A percentile compares a stretch with the other conserved stretches of the same genome.
phyloP scores from a whole-genome alignment of 495 filamentous ascomycete genomes.

The Daldinia concentrica region DNA sequence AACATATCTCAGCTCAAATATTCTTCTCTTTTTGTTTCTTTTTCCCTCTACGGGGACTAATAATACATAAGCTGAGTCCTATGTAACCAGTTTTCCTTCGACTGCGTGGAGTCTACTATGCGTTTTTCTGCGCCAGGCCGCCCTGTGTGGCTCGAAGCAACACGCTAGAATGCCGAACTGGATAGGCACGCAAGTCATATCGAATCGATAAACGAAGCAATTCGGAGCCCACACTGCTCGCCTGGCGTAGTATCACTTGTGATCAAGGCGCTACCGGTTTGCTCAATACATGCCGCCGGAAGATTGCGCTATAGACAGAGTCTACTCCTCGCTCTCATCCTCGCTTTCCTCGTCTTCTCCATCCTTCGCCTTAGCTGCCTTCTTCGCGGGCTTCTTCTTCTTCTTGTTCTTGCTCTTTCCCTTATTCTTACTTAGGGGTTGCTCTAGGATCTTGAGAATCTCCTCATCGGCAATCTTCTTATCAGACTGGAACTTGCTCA shows the following conservation, averaged over 20 bases:
- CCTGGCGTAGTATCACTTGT: constrained; percentile 4
- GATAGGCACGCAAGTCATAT: constrained; percentile 13
- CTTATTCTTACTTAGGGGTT: constrained; percentile 78
- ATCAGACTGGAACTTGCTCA: constrained; percentile 85
- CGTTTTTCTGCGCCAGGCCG: constrained; percentile 8
- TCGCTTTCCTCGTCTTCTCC: constrained; percentile 51
- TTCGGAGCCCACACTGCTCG: neutral
- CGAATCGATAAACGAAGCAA: constrained; percentile 10
- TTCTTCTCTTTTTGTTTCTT: constrained; percentile 19
- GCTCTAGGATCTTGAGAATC: constrained; percentile 90
- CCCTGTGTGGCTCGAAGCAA: constrained; percentile 12
- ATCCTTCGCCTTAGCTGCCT: constrained; percentile 62
- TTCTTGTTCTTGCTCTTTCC: constrained; percentile 92
- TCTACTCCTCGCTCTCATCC: constrained; percentile 48
- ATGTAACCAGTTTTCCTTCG: constrained; percentile 12
- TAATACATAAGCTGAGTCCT: constrained; percentile 30
- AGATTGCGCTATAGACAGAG: neutral
- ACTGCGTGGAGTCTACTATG: constrained; percentile 9
- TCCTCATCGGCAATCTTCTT: constrained; percentile 98
- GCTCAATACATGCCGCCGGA: constrained; percentile 5
- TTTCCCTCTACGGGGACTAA: constrained; percentile 32
- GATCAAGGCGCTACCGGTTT: constrained; percentile 15
- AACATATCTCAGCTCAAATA: constrained; percentile 15
- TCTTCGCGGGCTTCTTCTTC: constrained; percentile 76
- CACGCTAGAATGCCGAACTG: constrained; percentile 14